Base-by-base conservation (phyloP, 805 yeast genomes). In the Candida vaughaniae region DNA sequence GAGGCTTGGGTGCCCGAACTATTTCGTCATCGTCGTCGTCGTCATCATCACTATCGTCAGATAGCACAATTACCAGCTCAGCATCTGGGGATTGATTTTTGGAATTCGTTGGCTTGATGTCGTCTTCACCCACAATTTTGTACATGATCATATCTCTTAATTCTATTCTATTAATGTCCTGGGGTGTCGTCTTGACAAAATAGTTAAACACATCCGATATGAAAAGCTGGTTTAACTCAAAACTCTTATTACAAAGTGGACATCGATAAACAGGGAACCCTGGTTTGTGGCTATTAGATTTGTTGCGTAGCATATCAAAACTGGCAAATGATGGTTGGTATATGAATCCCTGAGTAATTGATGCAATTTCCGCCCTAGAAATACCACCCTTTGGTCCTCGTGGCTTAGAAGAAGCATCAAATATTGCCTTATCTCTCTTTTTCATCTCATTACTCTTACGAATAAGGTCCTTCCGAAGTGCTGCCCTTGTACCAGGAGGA, bases 201-300 rank as follows among this genome's bases (percentile, higher is more conserved):
- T 55, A 68, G 36, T 68, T 69, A 53, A 58, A 64, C 5, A 65
- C 52, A 36, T 67, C 71, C 35, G 66, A 58, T 15, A 69, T 63
- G 34, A 49, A 51, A 14, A 69, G 45, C 32, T 64, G 65, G 33
- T 48, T 52, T 27, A 68, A 48, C 14, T 53, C 57, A 38, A 69
- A 68, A 29, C 42, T 39, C 15, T 36, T 43, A 45, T 68, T 69
- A 41, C 74, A 69, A 11, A 67, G 41, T 4, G 73, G 73, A 43
- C 74, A 69, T 38, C 52, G 56, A 51, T 63, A 69, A 2, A 43
- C 37, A 14, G 69, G 69, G 41, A 43, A 33, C 12, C 30, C 26
- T 6, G 25, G 12, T 18, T 10, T 6, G n/a, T n/a, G n/a, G n/a
- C n/a, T n/a, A n/a, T n/a, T n/a, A n/a, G 26, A 8, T 31, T 15